Base-by-base conservation (phyloP, 345 rosid genomes). In the Salix udensis region DNA sequence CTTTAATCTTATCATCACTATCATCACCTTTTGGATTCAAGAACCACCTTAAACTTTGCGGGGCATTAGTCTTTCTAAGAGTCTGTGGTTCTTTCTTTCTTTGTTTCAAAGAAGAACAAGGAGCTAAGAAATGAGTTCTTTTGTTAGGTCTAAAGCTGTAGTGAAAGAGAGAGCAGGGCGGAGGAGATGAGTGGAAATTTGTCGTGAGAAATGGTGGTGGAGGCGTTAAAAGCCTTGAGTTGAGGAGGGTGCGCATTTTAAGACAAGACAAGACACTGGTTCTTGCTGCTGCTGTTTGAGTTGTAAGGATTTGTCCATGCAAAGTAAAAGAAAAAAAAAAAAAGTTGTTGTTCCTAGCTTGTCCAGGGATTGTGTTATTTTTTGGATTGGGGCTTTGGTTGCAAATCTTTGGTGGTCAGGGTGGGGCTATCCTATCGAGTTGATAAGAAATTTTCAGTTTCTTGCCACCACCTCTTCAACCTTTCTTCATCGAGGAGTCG, bases 21-120 rank as follows among this genome's bases (percentile, higher is more conserved):
- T 79, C 86, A 9, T 64, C 81, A 24, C 85, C 83, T 78, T 93
- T 93, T 36, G 97, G 82, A 73, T 85, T 86, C 84, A 90, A 87
- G 84, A 90, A 85, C 94, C 97, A 86, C 67, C 86, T 86, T 70
- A 86, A 82, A 77, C 91, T 93, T 83, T 80, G 92, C 4, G 97
- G 97, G 30, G 89, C 86, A 74, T 70, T 83, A 24, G 83, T 79
- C 61, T 84, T 89, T 48, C 81, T 86, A 79, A 89, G 89, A 68
- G 93, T 83, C 74, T 80, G 87, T 69, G 85, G 91, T 78, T 86
- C 91, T 78, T 95, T 89, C 85, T 86, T 91, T 9, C 91, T 78
- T 37, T 91, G 96, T 65, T 87, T 90, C 18, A 93, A 88, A 67
- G 97, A 90, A 71, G 97, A 93, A 72, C 89, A 88, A 61, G 97